A percentile compares a stretch with the other conserved stretches of the same genome.
phyloP scores from a whole-genome alignment of 2,329 filamentous ascomycete genomes.

The Zymoseptoria pseudotritici region DNA sequence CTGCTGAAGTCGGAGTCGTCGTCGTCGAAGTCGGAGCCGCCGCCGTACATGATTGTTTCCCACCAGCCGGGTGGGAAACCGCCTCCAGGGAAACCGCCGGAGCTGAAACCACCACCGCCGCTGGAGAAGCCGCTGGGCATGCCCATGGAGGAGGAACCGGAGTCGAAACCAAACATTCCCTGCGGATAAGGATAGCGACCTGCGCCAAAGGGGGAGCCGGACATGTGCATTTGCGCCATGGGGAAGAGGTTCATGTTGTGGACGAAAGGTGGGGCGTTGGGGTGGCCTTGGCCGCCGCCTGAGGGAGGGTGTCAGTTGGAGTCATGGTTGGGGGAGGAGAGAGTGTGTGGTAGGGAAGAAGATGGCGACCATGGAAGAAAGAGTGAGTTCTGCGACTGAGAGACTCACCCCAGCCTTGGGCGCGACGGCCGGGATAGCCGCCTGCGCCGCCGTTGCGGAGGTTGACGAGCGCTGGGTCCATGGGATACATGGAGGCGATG shows the following conservation, averaged over 20 bases:
- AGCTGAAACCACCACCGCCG: too few relatives aligned
- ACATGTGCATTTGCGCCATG: constrained; percentile 7
- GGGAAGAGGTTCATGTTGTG: constrained; percentile 16
- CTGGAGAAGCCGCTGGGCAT: too few relatives aligned
- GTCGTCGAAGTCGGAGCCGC: background rate
- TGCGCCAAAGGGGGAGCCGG: constrained; percentile 8
- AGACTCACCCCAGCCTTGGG: background rate
- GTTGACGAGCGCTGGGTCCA: background rate
- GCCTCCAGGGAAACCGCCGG: too few relatives aligned
- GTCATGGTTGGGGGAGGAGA: too few relatives aligned
- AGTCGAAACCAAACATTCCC: background rate
- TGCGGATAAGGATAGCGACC: constrained; percentile 13
- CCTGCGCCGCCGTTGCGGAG: background rate
- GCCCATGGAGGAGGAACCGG: too few relatives aligned
- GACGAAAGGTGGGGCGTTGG: constrained; percentile 8
- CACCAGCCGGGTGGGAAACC: background rate
- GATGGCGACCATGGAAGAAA: too few relatives aligned
- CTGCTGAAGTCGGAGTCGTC: background rate
- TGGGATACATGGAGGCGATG: background rate
- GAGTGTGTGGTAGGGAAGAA: too few relatives aligned
- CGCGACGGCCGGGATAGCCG: background rate
- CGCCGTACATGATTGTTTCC: background rate
- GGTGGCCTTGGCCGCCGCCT: background rate
- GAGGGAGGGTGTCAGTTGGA: too few relatives aligned
- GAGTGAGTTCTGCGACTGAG: too few relatives aligned